Evolutionary conservation across 1,139 yeast species (phyloP).

Genomic region (Hemisphaericaspora subhashii): DNA sequence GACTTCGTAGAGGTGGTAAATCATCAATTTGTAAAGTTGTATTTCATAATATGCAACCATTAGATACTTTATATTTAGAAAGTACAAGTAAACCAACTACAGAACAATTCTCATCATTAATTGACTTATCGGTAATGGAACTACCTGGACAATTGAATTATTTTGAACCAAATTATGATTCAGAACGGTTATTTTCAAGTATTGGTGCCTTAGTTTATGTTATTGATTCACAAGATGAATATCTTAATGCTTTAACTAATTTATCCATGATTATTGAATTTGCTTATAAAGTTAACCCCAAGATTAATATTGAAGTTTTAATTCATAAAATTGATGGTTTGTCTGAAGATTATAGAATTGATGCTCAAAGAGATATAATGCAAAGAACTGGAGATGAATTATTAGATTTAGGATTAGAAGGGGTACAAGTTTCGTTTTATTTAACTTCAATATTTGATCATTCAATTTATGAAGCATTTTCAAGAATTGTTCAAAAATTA

Average conservation of each 20-base stretch:
- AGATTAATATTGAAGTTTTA: slow-evolving; percentile 84
- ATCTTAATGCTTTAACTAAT: slow-evolving; percentile 85
- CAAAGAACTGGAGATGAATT: slow-evolving; percentile 94
- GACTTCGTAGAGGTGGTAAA: slow-evolving; percentile 78
- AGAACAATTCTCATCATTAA: slow-evolving; percentile 73
- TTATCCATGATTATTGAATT: slow-evolving; percentile 85
- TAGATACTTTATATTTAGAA: slow-evolving; percentile 87
- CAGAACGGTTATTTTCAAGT: slow-evolving; percentile 71
- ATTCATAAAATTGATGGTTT: slow-evolving; percentile 95
- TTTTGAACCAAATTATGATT: slow-evolving; percentile 82
- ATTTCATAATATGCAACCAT: slow-evolving; percentile 94
- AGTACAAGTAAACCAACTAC: slow-evolving; percentile 87
- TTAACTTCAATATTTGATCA: slow-evolving; percentile 93
- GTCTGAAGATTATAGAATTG: slow-evolving; percentile 88
- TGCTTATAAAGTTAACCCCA: slow-evolving; percentile 84
- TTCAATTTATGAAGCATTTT: slow-evolving; percentile 92
- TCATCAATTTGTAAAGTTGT: slow-evolving; percentile 93
- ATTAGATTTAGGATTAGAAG: slow-evolving; percentile 84
- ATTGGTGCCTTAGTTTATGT: slow-evolving; percentile 95
- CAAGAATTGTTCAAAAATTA: slow-evolving; percentile 86
- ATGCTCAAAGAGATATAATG: slow-evolving; percentile 95
- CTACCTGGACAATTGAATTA: slow-evolving; percentile 92
- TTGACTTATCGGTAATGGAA: slow-evolving; percentile 91
- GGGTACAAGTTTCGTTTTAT: slow-evolving; percentile 88
- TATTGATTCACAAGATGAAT: slow-evolving; percentile 93